Conservation (phyloP, 1,284 basidiomycete genomes). For the Ceratobasidium sp. region DNA sequence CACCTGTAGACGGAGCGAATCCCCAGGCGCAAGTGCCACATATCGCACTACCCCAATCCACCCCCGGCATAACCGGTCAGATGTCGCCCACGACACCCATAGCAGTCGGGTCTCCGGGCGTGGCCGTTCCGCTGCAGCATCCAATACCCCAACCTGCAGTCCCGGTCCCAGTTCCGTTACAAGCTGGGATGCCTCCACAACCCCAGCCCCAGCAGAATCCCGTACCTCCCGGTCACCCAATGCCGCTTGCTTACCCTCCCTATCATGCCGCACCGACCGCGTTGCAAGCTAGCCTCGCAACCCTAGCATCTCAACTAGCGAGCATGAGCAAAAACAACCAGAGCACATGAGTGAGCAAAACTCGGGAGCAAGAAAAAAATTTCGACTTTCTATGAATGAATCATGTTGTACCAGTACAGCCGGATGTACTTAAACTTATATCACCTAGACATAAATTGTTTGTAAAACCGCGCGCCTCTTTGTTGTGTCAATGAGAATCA, state of each 20-base stretch:
- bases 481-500: conserved; percentile 18
- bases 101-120: neutral
- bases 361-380: neutral
- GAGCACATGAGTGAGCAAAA: neutral
- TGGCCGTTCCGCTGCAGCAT: too few relatives aligned
- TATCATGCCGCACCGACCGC: conserved; percentile 11
- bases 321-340: conserved; percentile 30
- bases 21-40: neutral
- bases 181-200: neutral
- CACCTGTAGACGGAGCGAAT: too few relatives aligned
- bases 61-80: too few relatives aligned
- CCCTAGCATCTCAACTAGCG: conserved; percentile 23
- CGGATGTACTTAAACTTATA: neutral
- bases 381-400: neutral
- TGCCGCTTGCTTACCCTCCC: neutral
- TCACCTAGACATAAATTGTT: neutral
- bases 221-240: neutral
- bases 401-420: neutral
- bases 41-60: neutral
- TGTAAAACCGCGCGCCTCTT: neutral
- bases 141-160: neutral
- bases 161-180: neutral
- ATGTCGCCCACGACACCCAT: too few relatives aligned
- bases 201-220: neutral
- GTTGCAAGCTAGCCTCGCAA: conserved; percentile 21